phyloP scores from a whole-genome alignment of 345 rosid species.

The Cardamine occulta region DNA sequence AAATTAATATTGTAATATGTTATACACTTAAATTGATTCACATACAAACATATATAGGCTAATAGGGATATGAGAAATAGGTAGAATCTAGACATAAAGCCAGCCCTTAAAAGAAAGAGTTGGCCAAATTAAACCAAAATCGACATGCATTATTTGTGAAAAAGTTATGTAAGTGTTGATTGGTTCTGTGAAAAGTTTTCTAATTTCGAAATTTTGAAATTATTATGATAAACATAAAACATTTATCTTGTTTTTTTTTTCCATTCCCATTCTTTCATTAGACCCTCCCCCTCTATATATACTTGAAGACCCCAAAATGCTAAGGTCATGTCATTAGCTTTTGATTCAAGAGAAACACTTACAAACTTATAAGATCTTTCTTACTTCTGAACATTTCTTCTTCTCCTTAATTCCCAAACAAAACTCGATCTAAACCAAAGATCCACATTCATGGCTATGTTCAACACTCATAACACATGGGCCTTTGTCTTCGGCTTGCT shows the following conservation, averaged over 20 bases:
- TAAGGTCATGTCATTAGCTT: constrained; percentile 45
- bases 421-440: constrained; percentile 7
- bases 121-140: constrained; percentile 37
- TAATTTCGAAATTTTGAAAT: not conserved
- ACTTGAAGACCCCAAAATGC: constrained; percentile 21
- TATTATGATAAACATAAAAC: constrained; percentile 19
- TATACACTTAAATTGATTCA: not conserved
- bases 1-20: constrained; percentile 2
- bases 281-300: constrained; percentile 36
- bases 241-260: constrained; percentile 5
- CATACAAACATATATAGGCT: not conserved
- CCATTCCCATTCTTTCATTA: constrained; percentile 3
- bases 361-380: constrained; percentile 19
- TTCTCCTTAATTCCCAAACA: constrained; percentile 14
- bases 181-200: constrained; percentile 9
- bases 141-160: constrained; percentile 40
- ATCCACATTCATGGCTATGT: constrained; percentile 37
- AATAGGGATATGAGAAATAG: constrained; percentile 28
- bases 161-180: constrained; percentile 32
- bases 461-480: constrained; percentile 44
- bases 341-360: constrained; percentile 33
- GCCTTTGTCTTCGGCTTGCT: constrained; percentile 48
- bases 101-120: constrained; percentile 30
- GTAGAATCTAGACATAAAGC: constrained; percentile 43
- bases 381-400: constrained; percentile 22